These are phyloP conservation scores for Cryptococcus sp. DNA, from an alignment of 1,284 basidiomycete genomes.

Conservation along the genomic window DNA sequence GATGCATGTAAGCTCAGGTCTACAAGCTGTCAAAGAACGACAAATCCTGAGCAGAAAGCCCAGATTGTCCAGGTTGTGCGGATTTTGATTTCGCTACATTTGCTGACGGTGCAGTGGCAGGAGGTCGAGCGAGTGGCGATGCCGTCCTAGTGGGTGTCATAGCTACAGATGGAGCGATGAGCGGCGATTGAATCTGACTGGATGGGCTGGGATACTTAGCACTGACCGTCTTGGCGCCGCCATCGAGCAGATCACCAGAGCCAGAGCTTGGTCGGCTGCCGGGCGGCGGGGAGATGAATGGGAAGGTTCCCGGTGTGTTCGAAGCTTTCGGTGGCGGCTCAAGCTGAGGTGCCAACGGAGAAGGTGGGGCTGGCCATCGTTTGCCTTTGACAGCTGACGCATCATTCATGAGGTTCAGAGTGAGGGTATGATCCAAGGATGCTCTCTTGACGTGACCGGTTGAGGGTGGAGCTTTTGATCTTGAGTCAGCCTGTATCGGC, in stretches of 20 bases:
- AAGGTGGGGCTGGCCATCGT: constrained; percentile 35
- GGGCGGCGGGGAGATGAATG: constrained; percentile 31
- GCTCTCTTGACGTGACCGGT: constrained; percentile 5
- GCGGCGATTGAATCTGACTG: not conserved
- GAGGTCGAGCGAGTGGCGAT: not conserved
- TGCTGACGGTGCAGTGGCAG: not conserved
- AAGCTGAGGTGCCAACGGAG: constrained; percentile 22
- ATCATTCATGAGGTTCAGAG: constrained; percentile 19
- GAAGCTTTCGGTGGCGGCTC: constrained; percentile 23
- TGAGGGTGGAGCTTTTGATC: constrained; percentile 1
- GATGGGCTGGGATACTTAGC: not conserved
- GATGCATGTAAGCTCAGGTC: not conserved
- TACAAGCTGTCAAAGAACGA: constrained; percentile 34
- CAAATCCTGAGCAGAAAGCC: constrained; percentile 27
- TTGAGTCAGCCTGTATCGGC: not conserved
- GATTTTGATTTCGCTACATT: not conserved
- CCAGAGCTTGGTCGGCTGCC: not conserved
- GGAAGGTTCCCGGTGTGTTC: constrained; percentile 11
- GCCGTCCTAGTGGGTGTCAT: not conserved
- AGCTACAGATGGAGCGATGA: not conserved
- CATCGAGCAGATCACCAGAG: not conserved
- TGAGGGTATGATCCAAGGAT: constrained; percentile 26
- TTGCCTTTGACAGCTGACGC: constrained; percentile 22
- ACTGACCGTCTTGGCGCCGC: not conserved
- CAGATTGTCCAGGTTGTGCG: constrained; percentile 5